Conservation (phyloP, 2,329 filamentous ascomycete genomes). For the Ramularia endophylla region DNA sequence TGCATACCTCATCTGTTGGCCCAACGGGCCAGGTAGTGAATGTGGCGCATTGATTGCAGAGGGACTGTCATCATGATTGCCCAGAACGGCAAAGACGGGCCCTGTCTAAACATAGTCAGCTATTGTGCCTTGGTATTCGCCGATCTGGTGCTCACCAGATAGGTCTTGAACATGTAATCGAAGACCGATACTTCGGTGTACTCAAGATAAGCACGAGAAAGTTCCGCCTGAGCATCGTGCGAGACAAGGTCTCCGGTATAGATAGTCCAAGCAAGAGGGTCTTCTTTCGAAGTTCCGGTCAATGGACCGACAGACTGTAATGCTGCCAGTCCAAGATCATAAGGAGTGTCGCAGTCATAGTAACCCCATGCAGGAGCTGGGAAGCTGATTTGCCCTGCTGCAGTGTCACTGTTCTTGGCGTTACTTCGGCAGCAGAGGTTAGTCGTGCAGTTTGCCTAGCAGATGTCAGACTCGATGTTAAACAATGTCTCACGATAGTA, state of each 20-base stretch:
- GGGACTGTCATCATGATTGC: conserved; percentile 54
- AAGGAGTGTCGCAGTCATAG: conserved; percentile 54
- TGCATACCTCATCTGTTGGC: conserved; percentile 51
- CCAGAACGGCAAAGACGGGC: conserved; percentile 51
- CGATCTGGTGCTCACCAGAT: conserved; percentile 38
- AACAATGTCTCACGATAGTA: too few species aligned
- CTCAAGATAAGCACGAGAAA: conserved; percentile 48
- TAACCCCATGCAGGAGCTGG: conserved; percentile 51
- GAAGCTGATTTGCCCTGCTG: conserved; percentile 33
- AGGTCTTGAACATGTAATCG: conserved; percentile 48
- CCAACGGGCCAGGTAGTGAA: conserved; percentile 47
- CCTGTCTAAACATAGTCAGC: conserved; percentile 31
- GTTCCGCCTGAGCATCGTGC: conserved; percentile 48
- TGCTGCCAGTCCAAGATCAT: conserved; percentile 51
- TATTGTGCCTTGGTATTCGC: too few species aligned
- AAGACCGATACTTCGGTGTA: conserved; percentile 50
- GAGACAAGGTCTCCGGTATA: conserved; percentile 55
- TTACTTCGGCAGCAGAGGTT: conserved; percentile 48
- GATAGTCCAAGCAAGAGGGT: conserved; percentile 48
- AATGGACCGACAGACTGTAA: conserved; percentile 51
- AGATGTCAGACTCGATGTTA: too few species aligned
- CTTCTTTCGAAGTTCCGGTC: conserved; percentile 46
- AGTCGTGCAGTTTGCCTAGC: conserved; percentile 49
- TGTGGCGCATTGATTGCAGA: conserved; percentile 50
- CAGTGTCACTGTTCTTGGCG: conserved; percentile 32